These are phyloP conservation scores for Phytophthora hybrid DNA, from an alignment of 352 stramenopile genomes.

Conservation along the genomic window DNA sequence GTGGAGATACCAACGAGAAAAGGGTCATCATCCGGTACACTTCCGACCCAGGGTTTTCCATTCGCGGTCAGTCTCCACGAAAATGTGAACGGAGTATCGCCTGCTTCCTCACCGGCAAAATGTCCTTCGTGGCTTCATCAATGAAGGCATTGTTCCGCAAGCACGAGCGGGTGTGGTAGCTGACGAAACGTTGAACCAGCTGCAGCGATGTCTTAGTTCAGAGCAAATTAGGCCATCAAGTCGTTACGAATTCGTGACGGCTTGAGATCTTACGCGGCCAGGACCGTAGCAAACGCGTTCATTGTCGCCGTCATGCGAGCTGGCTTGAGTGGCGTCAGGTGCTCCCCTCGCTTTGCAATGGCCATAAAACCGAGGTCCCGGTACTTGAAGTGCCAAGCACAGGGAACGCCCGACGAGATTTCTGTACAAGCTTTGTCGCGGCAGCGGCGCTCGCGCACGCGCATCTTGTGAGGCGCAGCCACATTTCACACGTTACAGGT, in stretches of 20 bases:
- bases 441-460: too few relatives aligned
- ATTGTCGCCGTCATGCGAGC: too few relatives aligned
- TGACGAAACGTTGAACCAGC: slow-evolving; percentile 7
- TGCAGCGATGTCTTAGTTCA: neutral
- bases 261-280: slow-evolving; percentile 5
- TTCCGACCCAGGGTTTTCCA: neutral
- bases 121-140: neutral
- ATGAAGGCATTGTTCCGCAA: neutral
- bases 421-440: too few relatives aligned
- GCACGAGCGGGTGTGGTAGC: neutral
- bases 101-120: neutral
- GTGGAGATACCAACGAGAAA: slow-evolving; percentile 21
- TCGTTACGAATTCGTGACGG: slow-evolving; percentile 11
- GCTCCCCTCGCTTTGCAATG: too few relatives aligned
- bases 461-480: too few relatives aligned
- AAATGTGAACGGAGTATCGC: slow-evolving; percentile 7
- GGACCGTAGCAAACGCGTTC: too few relatives aligned
- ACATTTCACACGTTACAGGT: too few relatives aligned
- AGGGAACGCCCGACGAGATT: too few relatives aligned
- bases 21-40: slow-evolving; percentile 1
- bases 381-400: too few relatives aligned
- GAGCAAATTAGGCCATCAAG: neutral
- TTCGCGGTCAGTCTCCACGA: neutral
- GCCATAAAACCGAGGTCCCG: too few relatives aligned
- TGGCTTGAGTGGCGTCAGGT: too few relatives aligned